Base-by-base conservation (phyloP, 108 stramenopile genomes). In the Mayamaea pseudoterrestris region DNA sequence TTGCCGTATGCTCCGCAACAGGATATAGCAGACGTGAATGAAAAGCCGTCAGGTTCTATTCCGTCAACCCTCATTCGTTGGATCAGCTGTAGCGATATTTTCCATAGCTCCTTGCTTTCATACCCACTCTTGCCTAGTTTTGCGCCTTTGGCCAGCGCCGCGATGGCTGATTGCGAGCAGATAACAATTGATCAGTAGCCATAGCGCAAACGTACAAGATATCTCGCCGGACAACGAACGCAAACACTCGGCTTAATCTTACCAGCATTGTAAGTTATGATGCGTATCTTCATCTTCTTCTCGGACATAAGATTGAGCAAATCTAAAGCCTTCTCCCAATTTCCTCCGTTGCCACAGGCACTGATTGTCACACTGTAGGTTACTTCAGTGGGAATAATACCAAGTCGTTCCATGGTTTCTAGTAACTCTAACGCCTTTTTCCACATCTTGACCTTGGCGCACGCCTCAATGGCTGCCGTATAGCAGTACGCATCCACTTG, bases 181-280 rank as follows among this genome's bases (percentile, higher is more conserved):
- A n/a, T n/a, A n/a, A n/a, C n/a, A n/a, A n/a, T n/a, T n/a, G n/a
- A n/a, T n/a, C n/a, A n/a, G n/a, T n/a, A n/a, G n/a, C n/a, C n/a
- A n/a, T n/a, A n/a, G n/a, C n/a, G n/a, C n/a, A n/a, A n/a, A n/a
- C n/a, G n/a, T n/a, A n/a, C n/a, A n/a, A n/a, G n/a, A n/a, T n/a
- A n/a, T n/a, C n/a, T n/a, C n/a, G n/a, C n/a, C n/a, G n/a, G n/a
- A n/a, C n/a, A n/a, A n/a, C n/a, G n/a, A n/a, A 17, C 29, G 6
- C 29, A 34, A 35, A 1, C 27, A 14, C 35, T 47, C 47, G 25
- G 45, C 32, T 17, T 30, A 44, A 14, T 36, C 11, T 30, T 68
- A 71, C 9, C 80, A 36, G 71, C 65, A 35, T 82, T 83, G 65
- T 89, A 89, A 5, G 82, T 89, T 23, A 81, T 83, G 12, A 73